These are phyloP conservation scores for Cercophora samala DNA, from an alignment of 495 filamentous ascomycete species.

Conservation along the genomic window DNA sequence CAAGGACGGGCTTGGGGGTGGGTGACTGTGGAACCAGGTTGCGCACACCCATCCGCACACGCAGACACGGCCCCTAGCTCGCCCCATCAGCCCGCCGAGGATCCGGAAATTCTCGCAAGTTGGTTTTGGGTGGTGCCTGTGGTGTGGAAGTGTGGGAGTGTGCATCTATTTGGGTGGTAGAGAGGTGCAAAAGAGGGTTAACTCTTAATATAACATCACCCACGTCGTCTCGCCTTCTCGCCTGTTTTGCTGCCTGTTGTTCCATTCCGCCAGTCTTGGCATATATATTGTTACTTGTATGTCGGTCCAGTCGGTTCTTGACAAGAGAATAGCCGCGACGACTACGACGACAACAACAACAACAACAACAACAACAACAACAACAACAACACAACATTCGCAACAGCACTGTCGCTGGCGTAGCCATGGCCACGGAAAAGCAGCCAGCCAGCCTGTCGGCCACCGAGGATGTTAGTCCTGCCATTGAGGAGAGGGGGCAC, in stretches of 20 bases:
- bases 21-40: not conserved
- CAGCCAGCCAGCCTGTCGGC: conserved; percentile 1
- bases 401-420: not conserved
- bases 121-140: not conserved
- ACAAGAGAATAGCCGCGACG: too few species aligned
- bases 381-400: too few species aligned
- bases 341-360: too few species aligned
- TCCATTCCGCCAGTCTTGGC: not conserved
- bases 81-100: not conserved
- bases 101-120: conserved; percentile 5
- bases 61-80: not conserved
- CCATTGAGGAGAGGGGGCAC: not conserved
- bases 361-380: too few species aligned
- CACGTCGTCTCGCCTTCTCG: not conserved
- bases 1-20: not conserved
- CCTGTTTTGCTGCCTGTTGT: not conserved
- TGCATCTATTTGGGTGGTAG: not conserved
- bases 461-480: not conserved
- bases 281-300: not conserved
- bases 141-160: not conserved
- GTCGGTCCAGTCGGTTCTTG: too few species aligned
- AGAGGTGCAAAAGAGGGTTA: not conserved
- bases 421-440: not conserved
- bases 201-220: not conserved
- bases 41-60: not conserved